Conservation (phyloP, 768 basidiomycete species). For the Fomitopsis serialis region DNA sequence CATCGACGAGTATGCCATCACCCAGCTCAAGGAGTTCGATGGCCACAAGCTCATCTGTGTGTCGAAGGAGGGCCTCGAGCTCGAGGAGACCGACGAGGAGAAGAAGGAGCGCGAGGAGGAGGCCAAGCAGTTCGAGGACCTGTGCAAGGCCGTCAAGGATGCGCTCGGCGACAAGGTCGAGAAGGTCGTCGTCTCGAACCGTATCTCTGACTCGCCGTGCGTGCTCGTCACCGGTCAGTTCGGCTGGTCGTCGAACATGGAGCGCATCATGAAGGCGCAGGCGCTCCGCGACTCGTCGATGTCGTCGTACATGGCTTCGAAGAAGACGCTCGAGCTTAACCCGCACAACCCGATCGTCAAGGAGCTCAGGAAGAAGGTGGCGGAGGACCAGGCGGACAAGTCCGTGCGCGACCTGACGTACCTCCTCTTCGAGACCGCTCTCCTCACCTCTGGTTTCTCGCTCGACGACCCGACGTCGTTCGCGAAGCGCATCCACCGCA, state of each 20-base stretch:
- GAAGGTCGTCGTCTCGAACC: slow-evolving; percentile 97
- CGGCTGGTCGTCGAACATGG: slow-evolving; percentile 99
- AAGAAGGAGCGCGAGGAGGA: slow-evolving; percentile 88
- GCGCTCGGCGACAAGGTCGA: slow-evolving; percentile 99
- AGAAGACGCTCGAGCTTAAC: slow-evolving; percentile 98
- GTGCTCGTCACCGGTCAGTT: slow-evolving; percentile 98
- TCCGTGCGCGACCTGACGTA: slow-evolving; percentile 95
- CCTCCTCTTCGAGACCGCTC: slow-evolving; percentile 94
- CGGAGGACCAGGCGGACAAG: slow-evolving; percentile 98
- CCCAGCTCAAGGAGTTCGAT: slow-evolving; percentile 98
- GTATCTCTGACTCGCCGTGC: slow-evolving; percentile 94
- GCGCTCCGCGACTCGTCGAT: slow-evolving; percentile 93
- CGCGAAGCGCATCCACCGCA: slow-evolving; percentile 93
- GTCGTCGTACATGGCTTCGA: slow-evolving; percentile 99
- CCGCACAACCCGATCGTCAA: slow-evolving; percentile 88
- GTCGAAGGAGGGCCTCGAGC: slow-evolving; percentile 98
- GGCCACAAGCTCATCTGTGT: slow-evolving; percentile 97
- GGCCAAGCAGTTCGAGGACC: slow-evolving; percentile 73
- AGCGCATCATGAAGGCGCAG: slow-evolving; percentile 99
- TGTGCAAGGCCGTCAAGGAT: slow-evolving; percentile 95
- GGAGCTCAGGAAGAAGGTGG: slow-evolving; percentile 92
- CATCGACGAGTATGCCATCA: slow-evolving; percentile 98
- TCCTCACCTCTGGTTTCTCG: slow-evolving; percentile 92
- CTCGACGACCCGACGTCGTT: slow-evolving; percentile 94
- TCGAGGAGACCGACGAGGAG: slow-evolving; percentile 98